Evolutionary conservation across 768 basidiomycete genomes (phyloP).

Genomic region (Mycena galericulata): DNA sequence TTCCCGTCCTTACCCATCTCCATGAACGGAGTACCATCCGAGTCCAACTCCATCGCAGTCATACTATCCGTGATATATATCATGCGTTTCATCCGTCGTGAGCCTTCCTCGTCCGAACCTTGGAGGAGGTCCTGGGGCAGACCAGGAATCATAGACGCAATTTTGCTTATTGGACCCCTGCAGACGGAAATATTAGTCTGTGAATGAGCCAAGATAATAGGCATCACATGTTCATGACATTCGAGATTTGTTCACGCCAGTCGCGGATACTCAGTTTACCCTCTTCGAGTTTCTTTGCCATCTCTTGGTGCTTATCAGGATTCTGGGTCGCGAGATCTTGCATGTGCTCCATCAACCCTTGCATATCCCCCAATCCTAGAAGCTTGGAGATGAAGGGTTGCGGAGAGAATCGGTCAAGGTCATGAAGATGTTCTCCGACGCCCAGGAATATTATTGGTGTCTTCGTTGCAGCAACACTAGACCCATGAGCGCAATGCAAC

Average conservation of each 20-base stretch:
- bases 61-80: slow-evolving; percentile 99
- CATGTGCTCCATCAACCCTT: slow-evolving; percentile 98
- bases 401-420: slow-evolving; percentile 95
- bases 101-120: slow-evolving; percentile 94
- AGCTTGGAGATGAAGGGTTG: slow-evolving; percentile 98
- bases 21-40: slow-evolving; percentile 94
- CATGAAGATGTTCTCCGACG: slow-evolving; percentile 97
- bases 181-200: slow-evolving; percentile 27
- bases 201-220: slow-evolving; percentile 10
- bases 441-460: slow-evolving; percentile 99
- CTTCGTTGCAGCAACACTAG: slow-evolving; percentile 96
- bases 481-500: neutral
- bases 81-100: slow-evolving; percentile 94
- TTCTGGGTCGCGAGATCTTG: slow-evolving; percentile 94
- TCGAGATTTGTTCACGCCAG: slow-evolving; percentile 97
- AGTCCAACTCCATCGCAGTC: slow-evolving; percentile 93
- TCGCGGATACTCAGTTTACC: slow-evolving; percentile 97
- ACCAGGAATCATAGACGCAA: slow-evolving; percentile 99
- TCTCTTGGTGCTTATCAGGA: slow-evolving; percentile 97
- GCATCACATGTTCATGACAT: slow-evolving; percentile 97
- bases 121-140: slow-evolving; percentile 91
- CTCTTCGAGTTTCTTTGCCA: slow-evolving; percentile 97
- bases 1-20: slow-evolving; percentile 85
- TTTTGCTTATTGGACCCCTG: slow-evolving; percentile 99
- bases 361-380: slow-evolving; percentile 95